These are phyloP conservation scores for Cutaneotrichosporon arboriforme DNA, from an alignment of 1,284 basidiomycete genomes.

Conservation along the genomic window DNA sequence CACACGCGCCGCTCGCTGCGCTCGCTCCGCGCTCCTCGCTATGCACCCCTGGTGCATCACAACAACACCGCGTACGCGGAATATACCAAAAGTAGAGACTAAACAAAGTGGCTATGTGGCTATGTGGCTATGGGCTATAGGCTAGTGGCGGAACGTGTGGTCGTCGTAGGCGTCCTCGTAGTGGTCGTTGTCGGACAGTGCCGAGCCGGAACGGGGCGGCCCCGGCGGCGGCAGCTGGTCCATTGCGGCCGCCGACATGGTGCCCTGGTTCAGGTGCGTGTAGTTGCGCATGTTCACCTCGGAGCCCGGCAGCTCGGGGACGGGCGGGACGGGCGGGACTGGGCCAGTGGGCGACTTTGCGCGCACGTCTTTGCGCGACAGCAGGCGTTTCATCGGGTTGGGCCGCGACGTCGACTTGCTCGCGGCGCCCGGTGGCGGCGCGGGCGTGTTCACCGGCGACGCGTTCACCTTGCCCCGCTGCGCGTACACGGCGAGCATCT, in stretches of 20 bases:
- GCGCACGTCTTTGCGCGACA: conserved; percentile 22
- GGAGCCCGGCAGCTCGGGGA: conserved; percentile 13
- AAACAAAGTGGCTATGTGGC: no score
- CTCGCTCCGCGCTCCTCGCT: no score
- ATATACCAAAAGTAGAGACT: neutral
- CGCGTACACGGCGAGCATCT: conserved; percentile 48
- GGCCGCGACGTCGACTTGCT: conserved; percentile 4
- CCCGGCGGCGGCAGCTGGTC: conserved; percentile 32
- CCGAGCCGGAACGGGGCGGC: conserved; percentile 2
- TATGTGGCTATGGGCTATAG: no score
- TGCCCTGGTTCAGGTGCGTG: conserved; percentile 39
- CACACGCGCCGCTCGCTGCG: no score
- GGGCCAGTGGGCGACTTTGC: neutral
- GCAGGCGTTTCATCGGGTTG: conserved; percentile 20
- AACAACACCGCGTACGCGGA: neutral
- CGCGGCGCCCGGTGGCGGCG: conserved; percentile 6
- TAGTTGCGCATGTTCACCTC: conserved; percentile 33
- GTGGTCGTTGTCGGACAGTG: neutral
- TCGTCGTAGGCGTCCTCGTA: conserved; percentile 5
- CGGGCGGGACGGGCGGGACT: no score
- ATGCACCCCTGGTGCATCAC: no score
- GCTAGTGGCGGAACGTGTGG: neutral
- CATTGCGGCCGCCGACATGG: conserved; percentile 26
- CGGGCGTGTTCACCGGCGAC: conserved; percentile 11
- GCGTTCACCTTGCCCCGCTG: conserved; percentile 33